phyloP scores from a whole-genome alignment of 192 early-diverging fungal genomes.

The Linnemannia exigua region DNA sequence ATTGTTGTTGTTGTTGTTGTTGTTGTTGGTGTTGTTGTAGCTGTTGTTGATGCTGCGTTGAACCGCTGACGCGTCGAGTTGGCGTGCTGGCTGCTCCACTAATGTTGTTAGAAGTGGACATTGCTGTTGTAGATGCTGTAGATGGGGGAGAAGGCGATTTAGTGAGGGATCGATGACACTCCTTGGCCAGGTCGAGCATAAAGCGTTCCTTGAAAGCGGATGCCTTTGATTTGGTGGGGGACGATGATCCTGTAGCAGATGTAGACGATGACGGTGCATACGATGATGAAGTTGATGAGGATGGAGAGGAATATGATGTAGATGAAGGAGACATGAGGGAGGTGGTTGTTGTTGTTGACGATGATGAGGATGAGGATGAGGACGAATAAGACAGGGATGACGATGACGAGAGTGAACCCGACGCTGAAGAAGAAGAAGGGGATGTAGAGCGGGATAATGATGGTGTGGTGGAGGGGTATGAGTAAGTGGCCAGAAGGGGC shows the following conservation, averaged over 20 bases:
- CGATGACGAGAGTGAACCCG: constrained; percentile 10
- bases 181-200: constrained; percentile 40
- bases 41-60: too few relatives aligned
- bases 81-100: not conserved
- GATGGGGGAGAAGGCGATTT: not conserved
- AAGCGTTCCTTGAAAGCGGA: constrained; percentile 35
- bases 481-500: constrained; percentile 28
- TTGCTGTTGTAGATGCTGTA: not conserved
- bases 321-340: not conserved
- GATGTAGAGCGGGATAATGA: not conserved
- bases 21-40: not conserved
- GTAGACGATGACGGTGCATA: not conserved
- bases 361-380: not conserved
- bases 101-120: not conserved
- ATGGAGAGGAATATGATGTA: not conserved
- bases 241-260: not conserved
- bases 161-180: constrained; percentile 14
- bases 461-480: constrained; percentile 8
- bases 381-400: not conserved
- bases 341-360: not conserved
- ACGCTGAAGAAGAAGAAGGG: not conserved
- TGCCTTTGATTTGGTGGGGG: constrained; percentile 7
- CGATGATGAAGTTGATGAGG: not conserved
- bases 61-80: not conserved
- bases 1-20: constrained; percentile 15